Percentiles rank a stretch among this genome's conserved stretches.
These are phyloP conservation scores for Salix arbutifolia DNA, from an alignment of 345 rosid genomes.

Conservation along the genomic window DNA sequence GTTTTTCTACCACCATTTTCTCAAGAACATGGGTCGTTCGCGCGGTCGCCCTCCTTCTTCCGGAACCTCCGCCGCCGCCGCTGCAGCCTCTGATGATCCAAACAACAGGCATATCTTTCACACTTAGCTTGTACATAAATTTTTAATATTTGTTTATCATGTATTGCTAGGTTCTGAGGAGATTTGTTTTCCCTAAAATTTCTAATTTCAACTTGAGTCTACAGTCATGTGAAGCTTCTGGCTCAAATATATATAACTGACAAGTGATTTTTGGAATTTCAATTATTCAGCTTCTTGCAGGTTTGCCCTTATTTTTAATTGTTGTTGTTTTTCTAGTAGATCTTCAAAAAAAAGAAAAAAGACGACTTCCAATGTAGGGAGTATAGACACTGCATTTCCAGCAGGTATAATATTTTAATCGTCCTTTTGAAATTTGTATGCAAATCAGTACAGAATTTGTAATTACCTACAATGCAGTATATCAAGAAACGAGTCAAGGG, in stretches of 20 bases:
- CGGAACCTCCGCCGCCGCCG: conserved; percentile 16
- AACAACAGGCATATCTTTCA: too few relatives aligned
- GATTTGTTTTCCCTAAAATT: not conserved
- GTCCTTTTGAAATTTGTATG: not conserved
- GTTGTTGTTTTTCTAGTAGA: conserved; percentile 28
- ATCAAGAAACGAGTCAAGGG: conserved; percentile 41
- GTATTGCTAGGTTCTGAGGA: not conserved
- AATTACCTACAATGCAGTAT: conserved; percentile 22
- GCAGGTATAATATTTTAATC: conserved; percentile 24
- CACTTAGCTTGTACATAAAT: not conserved
- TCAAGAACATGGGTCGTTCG: conserved; percentile 34
- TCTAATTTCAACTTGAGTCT: not conserved
- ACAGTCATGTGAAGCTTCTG: not conserved
- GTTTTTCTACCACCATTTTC: too few relatives aligned
- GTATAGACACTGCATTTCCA: conserved; percentile 33
- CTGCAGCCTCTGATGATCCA: not conserved
- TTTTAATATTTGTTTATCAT: not conserved
- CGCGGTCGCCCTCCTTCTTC: conserved; percentile 18
- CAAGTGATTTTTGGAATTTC: not conserved
- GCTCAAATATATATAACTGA: not conserved
- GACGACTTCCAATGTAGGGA: conserved; percentile 38
- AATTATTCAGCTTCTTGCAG: not conserved
- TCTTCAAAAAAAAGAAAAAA: conserved; percentile 61
- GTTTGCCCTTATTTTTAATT: not conserved
- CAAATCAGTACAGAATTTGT: not conserved